phyloP scores from a whole-genome alignment of 2,329 filamentous ascomycete genomes.

The Phialophora expanda region DNA sequence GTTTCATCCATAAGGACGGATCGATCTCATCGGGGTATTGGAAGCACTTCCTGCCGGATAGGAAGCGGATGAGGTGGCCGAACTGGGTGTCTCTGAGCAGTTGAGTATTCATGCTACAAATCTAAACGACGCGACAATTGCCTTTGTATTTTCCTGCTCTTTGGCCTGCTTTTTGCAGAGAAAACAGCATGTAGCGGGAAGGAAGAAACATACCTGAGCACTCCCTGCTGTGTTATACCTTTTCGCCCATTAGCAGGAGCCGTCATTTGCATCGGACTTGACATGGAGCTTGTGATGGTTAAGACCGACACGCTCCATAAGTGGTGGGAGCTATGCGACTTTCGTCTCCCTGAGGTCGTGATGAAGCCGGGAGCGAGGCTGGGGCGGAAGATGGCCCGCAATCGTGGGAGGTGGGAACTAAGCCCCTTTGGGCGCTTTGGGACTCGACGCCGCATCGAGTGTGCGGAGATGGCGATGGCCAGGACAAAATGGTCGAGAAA shows the following conservation, averaged over 20 bases:
- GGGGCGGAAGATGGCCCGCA: neutral
- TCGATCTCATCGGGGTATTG: slow-evolving; percentile 20
- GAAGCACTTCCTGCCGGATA: slow-evolving; percentile 6
- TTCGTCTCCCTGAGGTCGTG: neutral
- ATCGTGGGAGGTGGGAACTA: neutral
- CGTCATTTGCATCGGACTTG: neutral
- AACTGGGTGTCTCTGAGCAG: slow-evolving; percentile 13
- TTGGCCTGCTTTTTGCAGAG: neutral
- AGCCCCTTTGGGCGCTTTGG: slow-evolving; percentile 4
- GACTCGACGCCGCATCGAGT: neutral
- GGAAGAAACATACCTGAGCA: neutral
- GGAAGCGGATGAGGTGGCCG: slow-evolving; percentile 4
- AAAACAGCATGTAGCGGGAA: neutral
- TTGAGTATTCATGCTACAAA: neutral
- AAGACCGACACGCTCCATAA: neutral
- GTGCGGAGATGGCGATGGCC: neutral
- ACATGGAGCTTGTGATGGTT: neutral
- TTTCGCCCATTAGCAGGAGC: neutral
- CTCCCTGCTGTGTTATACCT: too few species aligned
- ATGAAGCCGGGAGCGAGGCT: neutral
- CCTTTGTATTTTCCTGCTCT: neutral
- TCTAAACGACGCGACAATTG: neutral
- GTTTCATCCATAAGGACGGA: slow-evolving; percentile 2
- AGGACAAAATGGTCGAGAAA: neutral
- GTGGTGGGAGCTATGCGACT: neutral